A percentile compares a stretch with the other conserved stretches of the same genome.
These are phyloP conservation scores for Verticillium klebahnii DNA, from an alignment of 2,329 filamentous ascomycete genomes.

Conservation along the genomic window DNA sequence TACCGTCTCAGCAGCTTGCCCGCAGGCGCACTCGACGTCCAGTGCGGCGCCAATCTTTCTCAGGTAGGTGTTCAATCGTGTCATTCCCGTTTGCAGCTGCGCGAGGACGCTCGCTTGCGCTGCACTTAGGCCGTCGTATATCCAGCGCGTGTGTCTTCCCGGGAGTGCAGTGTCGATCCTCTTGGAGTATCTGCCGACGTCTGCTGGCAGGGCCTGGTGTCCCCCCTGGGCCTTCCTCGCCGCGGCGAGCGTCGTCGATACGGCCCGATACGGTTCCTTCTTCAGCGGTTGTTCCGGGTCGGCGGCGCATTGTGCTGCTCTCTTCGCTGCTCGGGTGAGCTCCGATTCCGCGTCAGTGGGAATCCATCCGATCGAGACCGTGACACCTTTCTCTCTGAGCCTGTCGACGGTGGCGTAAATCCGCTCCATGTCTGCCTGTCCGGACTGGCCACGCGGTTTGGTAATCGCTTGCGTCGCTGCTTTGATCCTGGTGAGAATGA, in stretches of 20 bases:
- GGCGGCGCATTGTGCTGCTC: neutral
- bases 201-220: constrained; percentile 7
- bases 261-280: neutral
- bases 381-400: neutral
- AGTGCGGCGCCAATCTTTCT: constrained; percentile 4
- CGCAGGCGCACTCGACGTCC: constrained; percentile 8
- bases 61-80: constrained; percentile 12
- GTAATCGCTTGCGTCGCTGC: neutral
- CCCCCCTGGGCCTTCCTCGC: neutral
- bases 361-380: neutral
- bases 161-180: constrained; percentile 13
- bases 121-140: constrained; percentile 14
- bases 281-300: neutral
- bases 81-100: constrained; percentile 14
- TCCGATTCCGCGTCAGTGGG: neutral
- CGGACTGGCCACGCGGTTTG: neutral
- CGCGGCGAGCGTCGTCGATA: neutral
- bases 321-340: neutral
- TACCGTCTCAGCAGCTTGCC: constrained; percentile 17
- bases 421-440: neutral
- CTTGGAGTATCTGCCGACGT: constrained; percentile 12
- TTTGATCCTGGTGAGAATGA: neutral
- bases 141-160: constrained; percentile 10
- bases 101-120: constrained; percentile 15
- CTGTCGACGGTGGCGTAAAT: neutral